Conservation (phyloP, 2,329 filamentous ascomycete genomes). For the Talaromyces sp. region DNA sequence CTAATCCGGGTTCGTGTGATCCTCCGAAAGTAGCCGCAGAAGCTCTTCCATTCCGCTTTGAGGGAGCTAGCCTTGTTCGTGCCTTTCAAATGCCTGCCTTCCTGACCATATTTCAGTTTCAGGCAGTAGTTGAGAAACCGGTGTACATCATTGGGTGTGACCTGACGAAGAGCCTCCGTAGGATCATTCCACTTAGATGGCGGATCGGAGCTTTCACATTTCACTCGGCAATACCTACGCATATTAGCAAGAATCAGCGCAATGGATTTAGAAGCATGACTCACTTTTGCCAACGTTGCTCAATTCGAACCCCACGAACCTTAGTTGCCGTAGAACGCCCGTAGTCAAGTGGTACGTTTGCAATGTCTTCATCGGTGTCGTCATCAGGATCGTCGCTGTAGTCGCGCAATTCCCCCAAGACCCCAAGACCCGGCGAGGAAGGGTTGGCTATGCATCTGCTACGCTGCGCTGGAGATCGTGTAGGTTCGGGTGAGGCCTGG, state of each 20-base stretch:
- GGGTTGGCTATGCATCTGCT: constrained; percentile 1
- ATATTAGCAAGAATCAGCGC: constrained; percentile 1
- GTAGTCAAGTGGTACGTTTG: constrained; percentile 16
- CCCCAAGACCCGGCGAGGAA: not conserved
- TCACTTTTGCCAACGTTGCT: constrained; percentile 15
- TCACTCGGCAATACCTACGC: constrained; percentile 7
- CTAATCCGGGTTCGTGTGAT: constrained; percentile 14
- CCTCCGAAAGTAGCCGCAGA: constrained; percentile 16
- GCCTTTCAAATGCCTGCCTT: constrained; percentile 11
- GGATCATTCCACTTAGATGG: constrained; percentile 12
- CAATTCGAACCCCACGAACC: constrained; percentile 6
- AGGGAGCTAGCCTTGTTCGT: constrained; percentile 20
- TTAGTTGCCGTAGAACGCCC: constrained; percentile 11
- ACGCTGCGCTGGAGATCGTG: not conserved
- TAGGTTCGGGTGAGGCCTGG: constrained; percentile 10
- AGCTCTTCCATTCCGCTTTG: constrained; percentile 17
- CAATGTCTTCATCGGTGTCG: constrained; percentile 14
- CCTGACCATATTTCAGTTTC: constrained; percentile 10
- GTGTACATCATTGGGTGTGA: constrained; percentile 9
- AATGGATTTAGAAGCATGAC: constrained; percentile 1
- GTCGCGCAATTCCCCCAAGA: constrained; percentile 1
- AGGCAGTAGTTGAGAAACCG: constrained; percentile 17
- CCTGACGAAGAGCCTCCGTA: constrained; percentile 6
- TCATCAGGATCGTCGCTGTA: constrained; percentile 12
- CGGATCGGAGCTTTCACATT: not conserved